Conservation (phyloP, 305 asterid species). For the Plantago coronopus region DNA sequence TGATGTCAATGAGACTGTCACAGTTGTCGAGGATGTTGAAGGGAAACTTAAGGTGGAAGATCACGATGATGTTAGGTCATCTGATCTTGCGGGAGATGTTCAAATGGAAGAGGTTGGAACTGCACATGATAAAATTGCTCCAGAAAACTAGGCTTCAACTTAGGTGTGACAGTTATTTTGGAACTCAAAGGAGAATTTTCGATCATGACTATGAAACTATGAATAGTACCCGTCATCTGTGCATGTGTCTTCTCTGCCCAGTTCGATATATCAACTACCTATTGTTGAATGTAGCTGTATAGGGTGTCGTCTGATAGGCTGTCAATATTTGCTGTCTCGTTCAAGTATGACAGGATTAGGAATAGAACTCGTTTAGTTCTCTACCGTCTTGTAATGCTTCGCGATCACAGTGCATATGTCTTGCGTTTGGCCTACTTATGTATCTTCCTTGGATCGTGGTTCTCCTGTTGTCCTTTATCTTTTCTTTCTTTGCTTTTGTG, state of each 20-base stretch:
- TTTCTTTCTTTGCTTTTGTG: background rate
- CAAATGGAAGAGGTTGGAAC: conserved; percentile 24
- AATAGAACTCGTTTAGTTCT: conserved; percentile 7
- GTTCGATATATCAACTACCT: conserved; percentile 11
- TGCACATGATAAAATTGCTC: conserved; percentile 7
- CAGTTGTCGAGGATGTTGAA: background rate
- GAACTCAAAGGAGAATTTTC: conserved; percentile 10
- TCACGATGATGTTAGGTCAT: conserved; percentile 2
- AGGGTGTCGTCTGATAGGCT: conserved; percentile 17
- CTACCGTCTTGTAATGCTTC: conserved; percentile 6
- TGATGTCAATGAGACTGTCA: conserved; percentile 14
- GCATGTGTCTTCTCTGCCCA: background rate
- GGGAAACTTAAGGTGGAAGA: conserved; percentile 8
- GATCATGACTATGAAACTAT: background rate
- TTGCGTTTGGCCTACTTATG: conserved; percentile 3
- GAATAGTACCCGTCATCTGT: conserved; percentile 4
- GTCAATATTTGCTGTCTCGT: conserved; percentile 10
- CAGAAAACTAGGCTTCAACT: conserved; percentile 16
- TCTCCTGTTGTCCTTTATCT: background rate
- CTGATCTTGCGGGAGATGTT: conserved; percentile 19
- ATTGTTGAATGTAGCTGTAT: conserved; percentile 10
- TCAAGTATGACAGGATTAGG: conserved; percentile 6
- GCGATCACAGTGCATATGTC: conserved; percentile 15
- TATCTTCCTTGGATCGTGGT: background rate
- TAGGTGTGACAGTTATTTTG: conserved; percentile 16